These are phyloP conservation scores for Trifolium pratense DNA, from an alignment of 306 rosid species.

Conservation along the genomic window DNA sequence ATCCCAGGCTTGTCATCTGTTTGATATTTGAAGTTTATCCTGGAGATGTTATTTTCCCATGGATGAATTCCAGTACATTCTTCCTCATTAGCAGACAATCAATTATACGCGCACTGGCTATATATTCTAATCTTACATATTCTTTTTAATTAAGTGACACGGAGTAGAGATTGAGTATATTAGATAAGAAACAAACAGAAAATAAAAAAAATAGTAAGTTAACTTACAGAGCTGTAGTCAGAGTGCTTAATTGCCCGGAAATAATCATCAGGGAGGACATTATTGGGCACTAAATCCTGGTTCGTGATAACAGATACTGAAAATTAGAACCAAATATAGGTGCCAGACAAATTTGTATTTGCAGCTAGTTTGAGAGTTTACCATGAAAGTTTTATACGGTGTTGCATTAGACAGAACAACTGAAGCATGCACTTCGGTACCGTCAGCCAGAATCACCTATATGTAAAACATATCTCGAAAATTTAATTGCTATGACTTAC, in stretches of 20 bases:
- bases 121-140: slow-evolving; percentile 6
- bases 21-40: slow-evolving; percentile 30
- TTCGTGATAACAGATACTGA: slow-evolving; percentile 38
- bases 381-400: slow-evolving; percentile 87
- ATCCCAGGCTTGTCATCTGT: slow-evolving; percentile 20
- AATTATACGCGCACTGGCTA: slow-evolving; percentile 6
- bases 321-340: slow-evolving; percentile 39
- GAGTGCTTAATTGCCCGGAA: slow-evolving; percentile 64
- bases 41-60: slow-evolving; percentile 21
- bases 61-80: slow-evolving; percentile 29
- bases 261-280: slow-evolving; percentile 78
- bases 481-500: slow-evolving; percentile 38
- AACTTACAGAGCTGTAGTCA: slow-evolving; percentile 94
- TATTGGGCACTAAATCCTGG: slow-evolving; percentile 77
- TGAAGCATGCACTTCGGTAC: slow-evolving; percentile 76
- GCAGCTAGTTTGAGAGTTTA: slow-evolving; percentile 42
- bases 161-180: slow-evolving; percentile 13
- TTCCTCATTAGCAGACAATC: slow-evolving; percentile 3
- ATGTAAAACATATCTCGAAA: slow-evolving; percentile 40
- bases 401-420: slow-evolving; percentile 89
- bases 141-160: slow-evolving; percentile 5
- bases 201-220: slow-evolving; percentile 12
- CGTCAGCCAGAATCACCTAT: slow-evolving; percentile 83
- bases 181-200: not conserved
- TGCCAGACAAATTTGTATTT: slow-evolving; percentile 12